phyloP scores from a whole-genome alignment of 2,329 filamentous ascomycete genomes.

The Fusarium sp. region DNA sequence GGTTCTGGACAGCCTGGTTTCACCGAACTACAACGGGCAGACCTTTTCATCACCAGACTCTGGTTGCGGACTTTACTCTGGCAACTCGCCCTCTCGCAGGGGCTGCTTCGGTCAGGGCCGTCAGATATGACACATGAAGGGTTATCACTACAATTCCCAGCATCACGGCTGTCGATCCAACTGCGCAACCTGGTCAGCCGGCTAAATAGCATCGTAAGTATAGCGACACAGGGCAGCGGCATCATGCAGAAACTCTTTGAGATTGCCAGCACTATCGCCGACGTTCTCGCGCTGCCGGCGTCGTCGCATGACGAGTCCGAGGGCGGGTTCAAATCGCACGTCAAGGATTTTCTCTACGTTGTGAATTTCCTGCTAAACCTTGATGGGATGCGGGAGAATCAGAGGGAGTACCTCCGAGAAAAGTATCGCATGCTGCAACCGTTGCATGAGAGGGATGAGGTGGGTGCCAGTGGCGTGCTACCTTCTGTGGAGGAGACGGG shows the following conservation, averaged over 20 bases:
- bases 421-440: constrained; percentile 50
- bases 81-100: constrained; percentile 53
- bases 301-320: constrained; percentile 50
- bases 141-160: constrained; percentile 52
- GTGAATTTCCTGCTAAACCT: constrained; percentile 60
- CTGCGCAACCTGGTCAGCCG: constrained; percentile 50
- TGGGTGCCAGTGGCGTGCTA: background rate
- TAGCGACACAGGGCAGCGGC: constrained; percentile 63
- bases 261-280: constrained; percentile 66
- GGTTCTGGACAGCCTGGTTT: constrained; percentile 42
- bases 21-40: constrained; percentile 52
- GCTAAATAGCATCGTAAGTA: constrained; percentile 51
- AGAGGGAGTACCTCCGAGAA: constrained; percentile 52
- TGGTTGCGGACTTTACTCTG: constrained; percentile 54
- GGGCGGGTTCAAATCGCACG: constrained; percentile 56
- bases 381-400: constrained; percentile 56
- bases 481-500: constrained; percentile 1
- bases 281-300: constrained; percentile 62
- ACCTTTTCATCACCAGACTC: constrained; percentile 52
- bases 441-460: constrained; percentile 38
- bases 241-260: constrained; percentile 67
- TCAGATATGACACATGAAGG: constrained; percentile 48
- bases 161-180: constrained; percentile 50
- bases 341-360: constrained; percentile 63
- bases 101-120: constrained; percentile 49